Evolutionary conservation across 192 early-diverging fungal genomes (phyloP), one percentile per base, ranked within the genome.

Genomic region (Linnemannia hyalina): DNA sequence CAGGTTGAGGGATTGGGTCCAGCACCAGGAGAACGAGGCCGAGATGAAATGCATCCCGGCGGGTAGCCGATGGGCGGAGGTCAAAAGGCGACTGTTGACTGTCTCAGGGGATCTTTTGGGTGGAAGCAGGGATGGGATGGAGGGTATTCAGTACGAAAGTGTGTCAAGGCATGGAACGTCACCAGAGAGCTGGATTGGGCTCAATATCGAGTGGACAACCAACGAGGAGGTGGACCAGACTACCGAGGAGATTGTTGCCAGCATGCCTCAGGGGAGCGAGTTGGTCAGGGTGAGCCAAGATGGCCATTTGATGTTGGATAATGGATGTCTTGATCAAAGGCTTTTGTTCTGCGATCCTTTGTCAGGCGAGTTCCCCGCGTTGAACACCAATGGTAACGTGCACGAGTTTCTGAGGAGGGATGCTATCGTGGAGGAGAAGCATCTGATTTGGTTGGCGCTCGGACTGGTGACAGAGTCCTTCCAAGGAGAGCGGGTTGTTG

Each of bases 121-220:
- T 5, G 11, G 55, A 32, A 35, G 52, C 46, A 38, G 6, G 22
- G 68, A 54, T 22, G 23, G 23, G 41, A 11, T 38, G 8, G 35
- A 35, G 52, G 42, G 26, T 6, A 52, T 57, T 35, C 57, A 35
- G 20, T 13, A 65, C 2, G 40, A 72, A 20, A 15, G 60, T 11
- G 9, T 6, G 26, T 65, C 60, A 65, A 23, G 13, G 6, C 70
- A 16, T 38, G 38, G 36, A 9, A 2, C 23, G 26, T 9, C 38
- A 16, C 10, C 36, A 36, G 38, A 23, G 69, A 78, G 26, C 10
- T 49, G 23, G 29, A 40, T 86, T 23, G 75, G 69, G 41, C 10
- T 86, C 65, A 65, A 80, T 40, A 77, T 86, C 42, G 84, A 81
- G 22, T 86, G 84, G 84, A 86, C 84, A 8, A 81, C 84, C 16